Evolutionary conservation across 345 rosid species (phyloP).

Genomic region (Gossypium sturtianum): DNA sequence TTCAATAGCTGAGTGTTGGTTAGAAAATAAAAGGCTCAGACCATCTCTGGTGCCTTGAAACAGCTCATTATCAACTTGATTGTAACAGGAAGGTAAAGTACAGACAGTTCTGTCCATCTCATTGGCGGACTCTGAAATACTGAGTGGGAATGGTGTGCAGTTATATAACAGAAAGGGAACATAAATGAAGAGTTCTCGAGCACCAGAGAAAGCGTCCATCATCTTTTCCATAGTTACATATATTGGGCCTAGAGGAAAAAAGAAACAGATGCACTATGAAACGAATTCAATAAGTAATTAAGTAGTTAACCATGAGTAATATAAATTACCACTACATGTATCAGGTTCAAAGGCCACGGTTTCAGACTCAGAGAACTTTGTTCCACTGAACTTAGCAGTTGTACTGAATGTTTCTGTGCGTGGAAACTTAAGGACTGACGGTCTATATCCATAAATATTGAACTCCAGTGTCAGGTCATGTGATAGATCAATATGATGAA

Average conservation of each 20-base stretch:
- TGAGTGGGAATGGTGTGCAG: conserved; percentile 72
- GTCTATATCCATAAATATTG: conserved; percentile 49
- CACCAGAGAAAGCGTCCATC: conserved; percentile 85
- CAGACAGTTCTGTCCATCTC: conserved; percentile 43
- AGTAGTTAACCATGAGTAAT: background rate
- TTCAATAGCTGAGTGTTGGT: conserved; percentile 30
- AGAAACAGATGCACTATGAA: conserved; percentile 11
- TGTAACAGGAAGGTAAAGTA: conserved; percentile 71
- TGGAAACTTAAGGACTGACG: conserved; percentile 63
- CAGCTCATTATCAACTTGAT: conserved; percentile 45
- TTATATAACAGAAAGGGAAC: conserved; percentile 80
- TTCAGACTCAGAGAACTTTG: conserved; percentile 60
- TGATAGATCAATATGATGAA: conserved; percentile 83
- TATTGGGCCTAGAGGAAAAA: conserved; percentile 45
- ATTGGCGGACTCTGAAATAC: conserved; percentile 48
- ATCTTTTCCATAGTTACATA: conserved; percentile 66
- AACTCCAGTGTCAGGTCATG: conserved; percentile 72
- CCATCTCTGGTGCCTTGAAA: conserved; percentile 52
- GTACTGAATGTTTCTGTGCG: conserved; percentile 65
- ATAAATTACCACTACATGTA: conserved; percentile 43
- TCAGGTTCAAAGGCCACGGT: conserved; percentile 49
- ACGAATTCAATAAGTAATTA: conserved; percentile 2
- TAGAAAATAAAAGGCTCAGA: conserved; percentile 53
- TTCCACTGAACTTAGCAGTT: conserved; percentile 66
- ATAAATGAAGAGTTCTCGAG: conserved; percentile 67